A percentile compares a stretch with the other conserved stretches of the same genome.
These are phyloP conservation scores for Erodium maritimum DNA, from an alignment of 345 rosid genomes.

Conservation along the genomic window DNA sequence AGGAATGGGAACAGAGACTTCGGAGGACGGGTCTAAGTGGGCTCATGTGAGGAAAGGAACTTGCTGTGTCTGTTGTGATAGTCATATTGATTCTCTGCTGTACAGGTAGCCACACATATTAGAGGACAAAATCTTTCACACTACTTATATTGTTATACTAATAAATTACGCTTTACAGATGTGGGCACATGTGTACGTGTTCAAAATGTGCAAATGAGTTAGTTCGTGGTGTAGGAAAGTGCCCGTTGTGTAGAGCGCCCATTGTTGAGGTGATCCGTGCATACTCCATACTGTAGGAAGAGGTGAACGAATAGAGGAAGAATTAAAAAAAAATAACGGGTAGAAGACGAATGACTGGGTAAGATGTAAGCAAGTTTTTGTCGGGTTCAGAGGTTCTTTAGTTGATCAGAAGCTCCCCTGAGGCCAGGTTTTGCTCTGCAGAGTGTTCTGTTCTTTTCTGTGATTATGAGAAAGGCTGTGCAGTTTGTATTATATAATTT, in stretches of 20 bases:
- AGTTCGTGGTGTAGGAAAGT: constrained; percentile 79
- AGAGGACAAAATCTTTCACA: too few species aligned
- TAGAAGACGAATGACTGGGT: constrained; percentile 10
- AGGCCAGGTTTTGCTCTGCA: constrained; percentile 13
- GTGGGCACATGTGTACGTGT: constrained; percentile 99
- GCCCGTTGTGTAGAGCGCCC: constrained; percentile 94
- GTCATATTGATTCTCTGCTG: constrained; percentile 85
- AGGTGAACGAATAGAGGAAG: background rate
- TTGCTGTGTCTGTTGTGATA: constrained; percentile 97
- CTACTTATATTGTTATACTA: too few species aligned
- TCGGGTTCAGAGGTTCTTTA: too few species aligned
- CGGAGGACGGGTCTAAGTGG: constrained; percentile 91
- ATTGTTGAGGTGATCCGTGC: constrained; percentile 91
- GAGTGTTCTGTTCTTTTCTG: too few species aligned
- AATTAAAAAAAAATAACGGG: constrained; percentile 3
- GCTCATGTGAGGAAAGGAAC: constrained; percentile 85
- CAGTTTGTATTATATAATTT: too few species aligned
- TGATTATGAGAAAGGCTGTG: too few species aligned
- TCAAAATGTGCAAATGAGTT: constrained; percentile 89
- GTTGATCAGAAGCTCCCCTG: too few species aligned
- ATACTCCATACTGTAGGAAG: constrained; percentile 72
- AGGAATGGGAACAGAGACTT: constrained; percentile 62
- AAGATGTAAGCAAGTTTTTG: constrained; percentile 12
- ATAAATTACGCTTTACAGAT: constrained; percentile 31
- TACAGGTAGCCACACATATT: constrained; percentile 45